Evolutionary conservation across 2,329 filamentous ascomycete genomes (phyloP), one percentile per base, ranked within the genome.

Genomic region (Dothiorella sarmentorum): DNA sequence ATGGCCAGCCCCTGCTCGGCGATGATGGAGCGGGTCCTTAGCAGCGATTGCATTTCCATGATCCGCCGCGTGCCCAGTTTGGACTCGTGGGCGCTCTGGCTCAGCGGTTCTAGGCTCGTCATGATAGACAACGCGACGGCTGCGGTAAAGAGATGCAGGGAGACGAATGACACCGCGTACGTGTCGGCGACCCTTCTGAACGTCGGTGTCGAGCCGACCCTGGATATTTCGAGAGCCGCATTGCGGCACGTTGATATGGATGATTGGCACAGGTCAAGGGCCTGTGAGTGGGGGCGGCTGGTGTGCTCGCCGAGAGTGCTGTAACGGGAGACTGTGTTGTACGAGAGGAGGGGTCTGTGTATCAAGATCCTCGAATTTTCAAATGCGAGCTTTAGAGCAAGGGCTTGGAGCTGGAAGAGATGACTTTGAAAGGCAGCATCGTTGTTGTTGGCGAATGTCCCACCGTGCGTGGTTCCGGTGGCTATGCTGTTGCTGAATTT

Each of bases 371-470:
- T 52, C 6, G 47, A 29, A 26, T 52, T 52, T 24, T 52, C 47
- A 10, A 26, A 52, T 6, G 29, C 47, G 3, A 52, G 47, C 2
- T 52, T 52, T 3, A 52, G 47, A 24, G 47, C 29, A n/a, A 52
- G 47, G 7, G 29, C 47, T 52, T 52, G 47, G 26, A 52, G 47
- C 15, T 37, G 18, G 22, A 52, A 52, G 10, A 52, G 47, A 18
- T 52, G 31, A 2, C 11, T 5, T 37, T 26, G 10, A 4, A 52
- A 10, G 5, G 31, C 0, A 18, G 22, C 27, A 27, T 24, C 42
- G 4, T 7, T 17, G 37, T 15, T 10, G 17, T 27, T 6, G 4
- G 22, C 1, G 27, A 10, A 5, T 20, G 2, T 27, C 5, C 7
- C 4, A 22, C n/a, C 26, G 1, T 6, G 15, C 10, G 3, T 4